A percentile compares a stretch with the other conserved stretches of the same genome.
phyloP scores from a whole-genome alignment of 139 green algal species.

The Coelastrella sp. region DNA sequence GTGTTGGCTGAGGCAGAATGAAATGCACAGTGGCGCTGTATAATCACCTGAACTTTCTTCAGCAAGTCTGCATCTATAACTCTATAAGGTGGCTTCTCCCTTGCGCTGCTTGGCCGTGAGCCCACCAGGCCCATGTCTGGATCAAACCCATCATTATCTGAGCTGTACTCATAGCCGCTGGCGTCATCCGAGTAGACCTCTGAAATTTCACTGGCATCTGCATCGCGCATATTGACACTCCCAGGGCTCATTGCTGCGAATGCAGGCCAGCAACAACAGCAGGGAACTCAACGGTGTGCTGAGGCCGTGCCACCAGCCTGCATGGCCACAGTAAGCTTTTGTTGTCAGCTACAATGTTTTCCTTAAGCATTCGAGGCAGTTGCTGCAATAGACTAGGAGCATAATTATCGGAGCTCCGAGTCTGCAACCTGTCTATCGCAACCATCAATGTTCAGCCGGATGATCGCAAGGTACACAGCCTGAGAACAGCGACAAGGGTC shows the following conservation, averaged over 20 bases:
- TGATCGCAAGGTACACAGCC: too few species aligned
- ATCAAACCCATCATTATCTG: conserved; percentile 30
- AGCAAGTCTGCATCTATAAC: conserved; percentile 40
- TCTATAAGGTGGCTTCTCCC: neutral
- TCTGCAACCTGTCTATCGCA: too few species aligned
- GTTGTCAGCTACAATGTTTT: too few species aligned
- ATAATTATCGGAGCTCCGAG: too few species aligned
- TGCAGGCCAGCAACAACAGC: too few species aligned
- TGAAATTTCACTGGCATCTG: neutral
- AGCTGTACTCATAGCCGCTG: neutral
- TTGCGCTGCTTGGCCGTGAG: neutral
- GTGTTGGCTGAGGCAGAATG: neutral
- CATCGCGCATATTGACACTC: conserved; percentile 41
- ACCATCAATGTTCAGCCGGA: too few species aligned
- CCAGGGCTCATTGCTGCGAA: conserved; percentile 13
- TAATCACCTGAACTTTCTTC: conserved; percentile 52
- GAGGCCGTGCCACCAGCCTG: neutral
- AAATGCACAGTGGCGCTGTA: neutral
- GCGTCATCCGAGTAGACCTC: conserved; percentile 32
- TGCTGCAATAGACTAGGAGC: too few species aligned
- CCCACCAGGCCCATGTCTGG: conserved; percentile 6
- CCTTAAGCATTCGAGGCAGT: too few species aligned
- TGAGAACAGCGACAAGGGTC: too few species aligned
- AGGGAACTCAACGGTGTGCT: neutral
- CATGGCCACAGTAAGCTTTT: too few species aligned